Evolutionary conservation across 2,329 filamentous ascomycete species (phyloP).

Genomic region (Pseudogymnoascus sp.): DNA sequence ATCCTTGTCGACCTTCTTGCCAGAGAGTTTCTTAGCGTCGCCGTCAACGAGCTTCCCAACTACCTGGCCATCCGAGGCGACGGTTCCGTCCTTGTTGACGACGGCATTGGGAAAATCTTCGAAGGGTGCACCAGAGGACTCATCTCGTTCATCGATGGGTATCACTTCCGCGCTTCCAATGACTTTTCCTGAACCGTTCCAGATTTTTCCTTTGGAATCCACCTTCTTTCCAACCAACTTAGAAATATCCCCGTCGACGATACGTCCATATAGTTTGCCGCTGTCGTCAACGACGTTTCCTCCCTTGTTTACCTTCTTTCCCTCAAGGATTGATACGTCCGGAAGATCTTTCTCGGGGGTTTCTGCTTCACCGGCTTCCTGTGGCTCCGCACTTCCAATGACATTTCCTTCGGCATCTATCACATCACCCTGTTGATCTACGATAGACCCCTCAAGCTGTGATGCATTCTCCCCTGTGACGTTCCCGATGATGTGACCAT

Average conservation of each 20-base stretch:
- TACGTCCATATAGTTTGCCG: constrained; percentile 50
- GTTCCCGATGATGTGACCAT: constrained; percentile 45
- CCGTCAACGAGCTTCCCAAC: constrained; percentile 56
- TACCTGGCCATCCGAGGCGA: constrained; percentile 46
- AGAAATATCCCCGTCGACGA: constrained; percentile 57
- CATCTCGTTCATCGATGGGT: constrained; percentile 46
- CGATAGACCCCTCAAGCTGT: constrained; percentile 38
- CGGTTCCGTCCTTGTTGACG: constrained; percentile 46
- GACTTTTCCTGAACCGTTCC: constrained; percentile 61
- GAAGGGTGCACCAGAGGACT: constrained; percentile 44
- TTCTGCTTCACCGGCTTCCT: constrained; percentile 26
- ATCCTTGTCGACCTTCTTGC: constrained; percentile 60
- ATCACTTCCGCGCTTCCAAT: constrained; percentile 62
- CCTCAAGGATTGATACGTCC: constrained; percentile 45
- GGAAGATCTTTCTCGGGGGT: constrained; percentile 20
- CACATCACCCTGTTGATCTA: constrained; percentile 49
- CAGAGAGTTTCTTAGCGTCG: constrained; percentile 55
- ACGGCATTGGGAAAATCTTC: constrained; percentile 50
- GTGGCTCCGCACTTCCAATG: constrained; percentile 32
- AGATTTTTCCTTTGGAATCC: constrained; percentile 62
- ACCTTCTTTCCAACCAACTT: constrained; percentile 56
- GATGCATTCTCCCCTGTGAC: constrained; percentile 44
- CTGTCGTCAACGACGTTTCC: constrained; percentile 50
- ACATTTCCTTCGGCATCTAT: constrained; percentile 47
- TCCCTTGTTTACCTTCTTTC: constrained; percentile 50